Evolutionary conservation across 129 eudicot species (phyloP), one percentile per base, ranked within the genome.

Genomic region (Centrapalus pauciflorus): DNA sequence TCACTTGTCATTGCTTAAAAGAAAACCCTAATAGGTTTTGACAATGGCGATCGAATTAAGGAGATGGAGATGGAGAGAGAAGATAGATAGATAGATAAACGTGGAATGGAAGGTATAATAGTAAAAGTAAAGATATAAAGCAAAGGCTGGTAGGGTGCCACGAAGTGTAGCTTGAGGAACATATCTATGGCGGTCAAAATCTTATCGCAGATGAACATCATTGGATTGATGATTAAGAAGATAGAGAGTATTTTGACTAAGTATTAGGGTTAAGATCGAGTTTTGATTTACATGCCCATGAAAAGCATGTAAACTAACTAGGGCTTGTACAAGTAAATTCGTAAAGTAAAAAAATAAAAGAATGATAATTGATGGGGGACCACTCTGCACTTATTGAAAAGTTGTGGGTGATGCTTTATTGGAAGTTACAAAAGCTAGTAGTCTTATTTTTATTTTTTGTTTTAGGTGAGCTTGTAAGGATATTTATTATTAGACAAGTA

Each of bases 121-220:
- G 79, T 74, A 59, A 73, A 84, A 73, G 34, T 46, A 55, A 55
- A 33, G 62, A 60, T 55, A 55, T 26, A 76, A 83, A 83, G 85
- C 82, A 86, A 56, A 67, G 95, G 95, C 60, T 28, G 62, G 27
- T 12, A 75, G 35, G 67, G 33, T 26, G 87, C 84, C 95, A 83
- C 86, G 73, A 74, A 64, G 76, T 13, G 46, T 16, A 17, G 8
- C 62, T 10, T 28, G 27, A 55, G 65, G 40, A 80, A 67, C 21
- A n/a, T 54, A 59, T 30, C 35, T 24, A 66, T 72, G 82, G 69
- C 55, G 63, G 78, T 79, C 77, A 72, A 66, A 54, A 43, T 38
- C 67, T 84, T 48, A 70, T 77, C 77, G 26, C 25, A 4, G 64
- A 51, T 24, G 71, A 64, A 38, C 25, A 73, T 74, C 20, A 72